Base-by-base conservation (phyloP, 2,329 filamentous ascomycete genomes). In the Fusarium odoratissimum region DNA sequence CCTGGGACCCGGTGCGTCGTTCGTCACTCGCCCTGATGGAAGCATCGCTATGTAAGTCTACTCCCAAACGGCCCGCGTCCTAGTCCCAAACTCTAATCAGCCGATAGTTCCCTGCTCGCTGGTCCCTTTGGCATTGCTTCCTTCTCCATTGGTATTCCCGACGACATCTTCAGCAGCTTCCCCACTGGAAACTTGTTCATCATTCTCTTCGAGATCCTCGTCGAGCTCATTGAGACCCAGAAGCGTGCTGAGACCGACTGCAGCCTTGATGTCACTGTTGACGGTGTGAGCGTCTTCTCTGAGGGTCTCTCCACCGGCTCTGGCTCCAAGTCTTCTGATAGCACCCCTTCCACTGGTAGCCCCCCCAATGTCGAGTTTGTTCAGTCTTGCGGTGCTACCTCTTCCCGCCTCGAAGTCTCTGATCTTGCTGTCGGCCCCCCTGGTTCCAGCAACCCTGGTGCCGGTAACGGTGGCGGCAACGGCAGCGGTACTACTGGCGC, bases 201-300 rank as follows among this genome's bases (percentile, higher is more conserved):
- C 2, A 7, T 71, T 28, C 31, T 74, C 17, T 73, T 49, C 2
- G 44, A 60, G 0, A 12, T 73, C 2, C 0, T 73, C 0, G 54
- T 66, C 1, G 38, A 30, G 1, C 13, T 64, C 8, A 0, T 35
- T 1, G 13, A 33, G 21, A 19, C 0, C 8, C 33, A 17, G 7
- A 75, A 75, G 65, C 69, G 72, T 30, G 65, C 28, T 2, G 33
- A 1, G 8, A 60, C 60, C 4, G 72, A 41, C 31, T 75, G 72
- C 23, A 9, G 6, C 0, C 55, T 75, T 7, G 31, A 35, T 1
- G 52, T 75, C n/a, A 31, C 10, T 1, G 6, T 49, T 0, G 52
- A 75, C 4, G 72, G 72, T 4, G 4, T 2, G 1, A 33, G 5
- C 3, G 14, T 71, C 35, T 71, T 44, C 61, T 4, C 17, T 0